Evolutionary conservation across 208 protist genomes (phyloP).

Genomic region (Trypanosoma caninum): DNA sequence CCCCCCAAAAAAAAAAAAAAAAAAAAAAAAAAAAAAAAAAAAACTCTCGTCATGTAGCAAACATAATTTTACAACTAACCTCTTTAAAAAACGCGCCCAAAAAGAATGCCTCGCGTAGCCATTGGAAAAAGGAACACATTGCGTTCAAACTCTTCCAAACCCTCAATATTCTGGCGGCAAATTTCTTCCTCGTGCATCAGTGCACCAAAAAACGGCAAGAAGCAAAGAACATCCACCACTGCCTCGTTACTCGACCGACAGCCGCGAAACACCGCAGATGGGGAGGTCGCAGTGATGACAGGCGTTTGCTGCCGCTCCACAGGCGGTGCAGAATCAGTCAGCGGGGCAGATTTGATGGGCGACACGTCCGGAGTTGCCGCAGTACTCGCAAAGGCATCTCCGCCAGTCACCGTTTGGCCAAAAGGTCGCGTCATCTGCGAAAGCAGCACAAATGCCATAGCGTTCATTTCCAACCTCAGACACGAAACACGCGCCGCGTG

Average conservation of each 20-base stretch:
- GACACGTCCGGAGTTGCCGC: conserved; percentile 10
- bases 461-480: conserved; percentile 8
- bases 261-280: background rate
- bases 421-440: too few relatives aligned
- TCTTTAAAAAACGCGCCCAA: conserved; percentile 13
- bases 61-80: background rate
- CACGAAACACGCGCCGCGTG: conserved; percentile 20
- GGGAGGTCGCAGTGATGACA: background rate
- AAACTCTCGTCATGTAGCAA: background rate
- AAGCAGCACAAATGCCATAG: conserved; percentile 1
- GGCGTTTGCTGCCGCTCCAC: background rate
- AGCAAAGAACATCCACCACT: background rate
- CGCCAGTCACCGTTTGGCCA: too few relatives aligned
- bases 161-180: conserved; percentile 57
- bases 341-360: conserved; percentile 2
- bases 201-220: conserved; percentile 34
- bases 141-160: conserved; percentile 44
- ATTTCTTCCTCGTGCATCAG: conserved; percentile 64
- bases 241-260: background rate
- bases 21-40: conserved; percentile 1
- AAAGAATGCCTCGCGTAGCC: conserved; percentile 41
- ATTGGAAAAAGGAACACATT: conserved; percentile 32
- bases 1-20: conserved; percentile 3
- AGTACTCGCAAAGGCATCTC: background rate
- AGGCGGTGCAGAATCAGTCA: conserved; percentile 1